These are phyloP conservation scores for Alloascoidea africana DNA, from an alignment of 805 yeast genomes.

Conservation along the genomic window DNA sequence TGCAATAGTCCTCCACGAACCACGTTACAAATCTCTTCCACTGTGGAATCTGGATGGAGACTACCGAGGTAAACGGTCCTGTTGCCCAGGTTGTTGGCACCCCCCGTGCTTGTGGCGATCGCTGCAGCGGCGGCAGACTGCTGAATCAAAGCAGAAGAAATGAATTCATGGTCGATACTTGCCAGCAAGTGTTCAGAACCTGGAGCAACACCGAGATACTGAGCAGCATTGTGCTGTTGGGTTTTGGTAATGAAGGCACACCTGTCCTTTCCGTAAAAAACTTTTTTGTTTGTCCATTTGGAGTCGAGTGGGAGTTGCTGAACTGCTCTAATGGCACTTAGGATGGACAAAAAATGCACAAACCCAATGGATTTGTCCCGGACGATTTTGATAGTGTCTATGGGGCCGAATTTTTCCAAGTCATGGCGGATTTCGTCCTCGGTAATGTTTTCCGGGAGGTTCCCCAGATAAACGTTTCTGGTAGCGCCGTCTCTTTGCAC, in stretches of 20 bases:
- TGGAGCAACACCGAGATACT: conserved; percentile 81
- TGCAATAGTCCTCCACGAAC: conserved; percentile 92
- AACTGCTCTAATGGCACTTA: conserved; percentile 79
- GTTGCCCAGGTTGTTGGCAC: conserved; percentile 82
- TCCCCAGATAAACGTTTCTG: conserved; percentile 84
- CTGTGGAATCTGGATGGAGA: conserved; percentile 73
- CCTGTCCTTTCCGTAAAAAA: conserved; percentile 87
- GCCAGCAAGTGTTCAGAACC: conserved; percentile 73
- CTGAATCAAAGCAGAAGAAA: conserved; percentile 43
- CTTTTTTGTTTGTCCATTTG: conserved; percentile 61
- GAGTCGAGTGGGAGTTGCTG: conserved; percentile 53
- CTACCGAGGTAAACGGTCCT: conserved; percentile 87
- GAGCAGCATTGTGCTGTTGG: conserved; percentile 95
- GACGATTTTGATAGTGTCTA: conserved; percentile 72
- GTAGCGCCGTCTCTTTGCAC: conserved; percentile 83
- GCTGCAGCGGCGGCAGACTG: conserved; percentile 97
- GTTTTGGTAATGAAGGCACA: conserved; percentile 90
- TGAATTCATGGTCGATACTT: conserved; percentile 41
- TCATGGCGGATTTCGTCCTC: conserved; percentile 56
- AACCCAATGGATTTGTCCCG: conserved; percentile 63
- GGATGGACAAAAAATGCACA: conserved; percentile 75
- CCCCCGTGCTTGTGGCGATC: conserved; percentile 92
- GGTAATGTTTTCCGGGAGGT: conserved; percentile 47
- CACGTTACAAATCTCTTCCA: conserved; percentile 91
- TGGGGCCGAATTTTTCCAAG: conserved; percentile 58